These are phyloP conservation scores for Hypoxylon sp. DNA, from an alignment of 2,329 filamentous ascomycete genomes.

Conservation along the genomic window DNA sequence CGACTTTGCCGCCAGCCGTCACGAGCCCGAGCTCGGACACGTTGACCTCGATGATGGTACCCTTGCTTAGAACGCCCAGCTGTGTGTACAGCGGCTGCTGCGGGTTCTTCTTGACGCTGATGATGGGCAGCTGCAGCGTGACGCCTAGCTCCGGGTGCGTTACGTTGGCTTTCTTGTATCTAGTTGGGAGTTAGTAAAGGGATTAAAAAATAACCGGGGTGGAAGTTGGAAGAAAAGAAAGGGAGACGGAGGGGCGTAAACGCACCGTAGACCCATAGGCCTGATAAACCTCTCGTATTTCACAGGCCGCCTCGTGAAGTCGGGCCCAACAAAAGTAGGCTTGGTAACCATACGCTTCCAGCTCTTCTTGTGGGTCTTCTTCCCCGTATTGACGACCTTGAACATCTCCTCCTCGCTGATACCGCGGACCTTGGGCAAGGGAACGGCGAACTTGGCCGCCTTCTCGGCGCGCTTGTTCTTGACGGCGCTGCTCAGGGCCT, in stretches of 20 bases:
- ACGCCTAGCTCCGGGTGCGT: constrained; percentile 84
- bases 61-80: constrained; percentile 88
- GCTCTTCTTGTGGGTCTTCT: constrained; percentile 87
- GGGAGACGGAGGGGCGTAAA: not conserved
- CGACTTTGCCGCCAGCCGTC: constrained; percentile 91
- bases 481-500: constrained; percentile 85
- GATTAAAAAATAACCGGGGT: not conserved
- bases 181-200: constrained; percentile 41
- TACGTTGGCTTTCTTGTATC: constrained; percentile 83
- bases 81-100: constrained; percentile 92
- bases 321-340: constrained; percentile 89
- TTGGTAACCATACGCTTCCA: constrained; percentile 82
- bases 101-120: constrained; percentile 78
- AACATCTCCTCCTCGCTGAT: constrained; percentile 99
- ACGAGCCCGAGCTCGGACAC: constrained; percentile 92
- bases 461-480: constrained; percentile 97
- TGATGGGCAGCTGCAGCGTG: constrained; percentile 87
- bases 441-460: constrained; percentile 92
- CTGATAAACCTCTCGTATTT: constrained; percentile 78
- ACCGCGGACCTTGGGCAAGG: constrained; percentile 91
- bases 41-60: constrained; percentile 86
- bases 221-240: not conserved
- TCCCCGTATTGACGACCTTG: constrained; percentile 94
- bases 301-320: constrained; percentile 88
- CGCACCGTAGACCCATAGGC: constrained; percentile 73